Conservation (phyloP, 257 asterid genomes). For the Nicotiana sylvestris region DNA sequence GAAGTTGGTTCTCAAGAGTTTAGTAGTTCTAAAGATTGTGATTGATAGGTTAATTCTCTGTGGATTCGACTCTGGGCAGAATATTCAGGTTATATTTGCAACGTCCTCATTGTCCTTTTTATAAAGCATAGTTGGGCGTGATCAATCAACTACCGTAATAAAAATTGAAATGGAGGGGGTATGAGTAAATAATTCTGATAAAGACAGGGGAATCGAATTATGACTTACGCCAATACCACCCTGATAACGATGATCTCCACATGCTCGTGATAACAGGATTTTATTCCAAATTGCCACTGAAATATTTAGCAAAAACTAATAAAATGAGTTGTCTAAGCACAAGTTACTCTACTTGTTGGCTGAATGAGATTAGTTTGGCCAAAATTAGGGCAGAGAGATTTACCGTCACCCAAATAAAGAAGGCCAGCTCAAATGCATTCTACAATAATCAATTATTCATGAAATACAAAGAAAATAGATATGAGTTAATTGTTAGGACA, state of each 20-base stretch:
- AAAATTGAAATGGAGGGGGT: too few species aligned
- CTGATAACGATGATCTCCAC: conserved; percentile 39
- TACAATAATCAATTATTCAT: conserved; percentile 17
- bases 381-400: neutral
- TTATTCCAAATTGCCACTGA: conserved; percentile 70
- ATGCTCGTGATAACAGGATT: conserved; percentile 60
- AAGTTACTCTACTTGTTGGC: neutral
- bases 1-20: too few species aligned
- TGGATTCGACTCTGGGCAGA: too few species aligned
- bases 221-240: conserved; percentile 66
- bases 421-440: conserved; percentile 68
- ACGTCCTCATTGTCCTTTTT: too few species aligned
- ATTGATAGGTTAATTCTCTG: too few species aligned
- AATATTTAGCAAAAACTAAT: neutral
- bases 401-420: conserved; percentile 81
- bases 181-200: neutral
- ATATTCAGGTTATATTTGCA: too few species aligned
- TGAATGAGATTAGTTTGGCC: neutral
- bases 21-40: too few species aligned
- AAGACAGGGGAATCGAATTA: neutral
- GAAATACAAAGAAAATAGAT: neutral
- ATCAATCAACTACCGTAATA: too few species aligned
- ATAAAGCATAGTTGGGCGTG: too few species aligned
- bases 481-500: neutral
- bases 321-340: neutral